Percentiles rank a stretch among this genome's conserved stretches.
These are phyloP conservation scores for Leccinum subspadiceum DNA, from an alignment of 1,284 basidiomycete genomes.

Conservation along the genomic window DNA sequence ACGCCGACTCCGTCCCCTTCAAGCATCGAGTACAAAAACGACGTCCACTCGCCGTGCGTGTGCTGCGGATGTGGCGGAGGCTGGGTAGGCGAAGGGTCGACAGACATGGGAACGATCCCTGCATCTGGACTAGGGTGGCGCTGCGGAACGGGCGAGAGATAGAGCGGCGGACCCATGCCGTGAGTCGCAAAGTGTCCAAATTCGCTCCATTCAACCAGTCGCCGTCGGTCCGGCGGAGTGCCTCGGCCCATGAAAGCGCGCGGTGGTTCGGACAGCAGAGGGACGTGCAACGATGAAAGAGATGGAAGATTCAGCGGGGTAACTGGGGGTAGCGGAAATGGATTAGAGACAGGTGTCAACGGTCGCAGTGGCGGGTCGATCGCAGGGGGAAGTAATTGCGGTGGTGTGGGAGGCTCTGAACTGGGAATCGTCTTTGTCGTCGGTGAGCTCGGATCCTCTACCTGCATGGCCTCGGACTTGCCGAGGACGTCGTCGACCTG, in stretches of 20 bases:
- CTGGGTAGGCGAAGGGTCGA: conserved; percentile 12
- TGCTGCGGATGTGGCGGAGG: conserved; percentile 5
- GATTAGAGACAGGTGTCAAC: conserved; percentile 1
- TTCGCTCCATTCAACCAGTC: conserved; percentile 29
- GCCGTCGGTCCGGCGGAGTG: conserved; percentile 29
- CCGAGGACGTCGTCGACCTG: conserved; percentile 2
- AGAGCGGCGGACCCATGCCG: conserved; percentile 26
- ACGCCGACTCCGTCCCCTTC: conserved; percentile 28
- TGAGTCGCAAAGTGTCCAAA: conserved; percentile 18
- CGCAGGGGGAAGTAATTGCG: background rate
- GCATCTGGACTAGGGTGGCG: conserved; percentile 12
- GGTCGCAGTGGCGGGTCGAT: conserved; percentile 5
- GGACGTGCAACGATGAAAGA: conserved; percentile 33
- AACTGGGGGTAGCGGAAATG: conserved; percentile 8
- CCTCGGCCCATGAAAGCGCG: conserved; percentile 37
- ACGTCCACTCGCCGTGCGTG: conserved; percentile 32
- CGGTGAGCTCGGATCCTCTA: conserved; percentile 1
- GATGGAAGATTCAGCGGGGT: conserved; percentile 18
- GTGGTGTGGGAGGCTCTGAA: background rate
- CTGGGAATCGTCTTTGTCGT: background rate
- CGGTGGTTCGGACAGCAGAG: conserved; percentile 31
- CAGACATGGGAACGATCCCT: conserved; percentile 24
- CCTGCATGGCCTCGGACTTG: conserved; percentile 1
- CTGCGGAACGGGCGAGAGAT: conserved; percentile 28
- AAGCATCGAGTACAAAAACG: conserved; percentile 35